Conservation (phyloP, 2,329 filamentous ascomycete genomes). For the Aspergillus costaricaensis region DNA sequence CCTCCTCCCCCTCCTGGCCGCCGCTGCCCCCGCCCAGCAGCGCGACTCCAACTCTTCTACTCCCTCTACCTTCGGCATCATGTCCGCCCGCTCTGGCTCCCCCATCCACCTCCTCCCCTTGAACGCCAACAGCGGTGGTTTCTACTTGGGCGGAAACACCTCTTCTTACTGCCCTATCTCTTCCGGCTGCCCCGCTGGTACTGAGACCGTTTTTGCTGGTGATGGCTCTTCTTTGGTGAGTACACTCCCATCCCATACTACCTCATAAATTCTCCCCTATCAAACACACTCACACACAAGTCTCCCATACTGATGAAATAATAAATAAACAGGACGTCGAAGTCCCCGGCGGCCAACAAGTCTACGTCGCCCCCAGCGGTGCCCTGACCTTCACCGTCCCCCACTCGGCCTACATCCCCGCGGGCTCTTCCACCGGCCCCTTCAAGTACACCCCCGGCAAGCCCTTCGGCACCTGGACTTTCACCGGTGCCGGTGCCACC, state of each 20-base stretch:
- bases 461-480: constrained; percentile 33
- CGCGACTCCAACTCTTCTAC: neutral
- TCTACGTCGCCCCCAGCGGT: constrained; percentile 60
- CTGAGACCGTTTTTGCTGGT: constrained; percentile 49
- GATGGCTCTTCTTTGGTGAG: constrained; percentile 37
- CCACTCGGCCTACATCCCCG: constrained; percentile 56
- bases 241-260: too few species aligned
- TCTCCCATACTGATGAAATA: too few species aligned
- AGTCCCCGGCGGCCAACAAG: constrained; percentile 64
- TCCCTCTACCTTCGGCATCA: constrained; percentile 42
- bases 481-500: constrained; percentile 37
- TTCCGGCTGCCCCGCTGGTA: constrained; percentile 49
- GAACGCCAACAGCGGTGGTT: constrained; percentile 51
- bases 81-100: constrained; percentile 49
- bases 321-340: constrained; percentile 43
- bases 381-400: constrained; percentile 59
- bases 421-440: constrained; percentile 53
- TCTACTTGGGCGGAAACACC: constrained; percentile 53
- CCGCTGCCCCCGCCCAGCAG: constrained; percentile 25
- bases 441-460: constrained; percentile 46
- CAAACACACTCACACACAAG: too few species aligned
- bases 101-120: constrained; percentile 52
- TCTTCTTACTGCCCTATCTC: constrained; percentile 53
- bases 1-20: constrained; percentile 31
- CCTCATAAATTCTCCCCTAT: too few species aligned